A percentile compares a stretch with the other conserved stretches of the same genome.
Conservation (phyloP, 148 eudicot species). For the Beta vulgaris region DNA sequence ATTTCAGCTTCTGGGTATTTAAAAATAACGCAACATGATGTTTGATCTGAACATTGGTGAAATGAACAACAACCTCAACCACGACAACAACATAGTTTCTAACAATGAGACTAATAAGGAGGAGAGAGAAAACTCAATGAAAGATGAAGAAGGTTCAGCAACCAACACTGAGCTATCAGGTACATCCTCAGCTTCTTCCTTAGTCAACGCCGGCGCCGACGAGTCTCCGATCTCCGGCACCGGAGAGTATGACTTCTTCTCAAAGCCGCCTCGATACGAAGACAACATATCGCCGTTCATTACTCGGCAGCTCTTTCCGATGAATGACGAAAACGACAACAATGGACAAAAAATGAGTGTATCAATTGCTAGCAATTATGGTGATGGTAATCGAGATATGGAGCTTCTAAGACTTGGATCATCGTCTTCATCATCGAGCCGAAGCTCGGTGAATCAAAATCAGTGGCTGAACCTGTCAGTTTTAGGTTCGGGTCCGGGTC, state of each 20-base stretch:
- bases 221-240: slow-evolving; percentile 33
- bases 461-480: slow-evolving; percentile 62
- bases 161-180: slow-evolving; percentile 41
- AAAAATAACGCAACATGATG: slow-evolving; percentile 25
- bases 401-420: slow-evolving; percentile 30
- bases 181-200: slow-evolving; percentile 49
- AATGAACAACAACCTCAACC: neutral
- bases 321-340: neutral
- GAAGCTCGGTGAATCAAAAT: neutral
- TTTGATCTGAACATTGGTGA: slow-evolving; percentile 56
- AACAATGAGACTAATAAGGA: slow-evolving; percentile 7
- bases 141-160: slow-evolving; percentile 25
- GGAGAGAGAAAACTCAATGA: slow-evolving; percentile 1
- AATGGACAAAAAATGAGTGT: neutral
- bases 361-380: neutral
- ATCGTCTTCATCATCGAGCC: neutral
- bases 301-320: slow-evolving; percentile 56
- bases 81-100: neutral
- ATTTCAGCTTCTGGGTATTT: neutral
- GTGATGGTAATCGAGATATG: slow-evolving; percentile 2
- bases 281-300: slow-evolving; percentile 26
- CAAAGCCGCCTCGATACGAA: neutral
- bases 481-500: slow-evolving; percentile 34
- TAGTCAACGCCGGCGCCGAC: slow-evolving; percentile 42
- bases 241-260: slow-evolving; percentile 29